These are phyloP conservation scores for Pyrenochaeta sp. DNA, from an alignment of 2,329 filamentous ascomycete species.

Conservation along the genomic window DNA sequence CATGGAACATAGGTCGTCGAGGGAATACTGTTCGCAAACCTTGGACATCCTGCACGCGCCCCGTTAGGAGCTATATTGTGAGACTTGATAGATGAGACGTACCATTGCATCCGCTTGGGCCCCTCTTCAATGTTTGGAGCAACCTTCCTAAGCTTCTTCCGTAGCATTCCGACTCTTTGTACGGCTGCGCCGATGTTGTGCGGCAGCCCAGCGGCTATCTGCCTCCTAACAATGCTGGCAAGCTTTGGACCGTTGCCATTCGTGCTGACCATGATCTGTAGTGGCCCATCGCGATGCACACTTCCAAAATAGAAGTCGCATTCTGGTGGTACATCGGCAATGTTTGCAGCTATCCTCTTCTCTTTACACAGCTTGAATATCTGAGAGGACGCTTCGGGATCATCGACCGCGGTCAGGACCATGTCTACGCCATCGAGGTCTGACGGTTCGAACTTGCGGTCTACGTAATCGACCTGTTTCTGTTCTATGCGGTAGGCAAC, in stretches of 20 bases:
- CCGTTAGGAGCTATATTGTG: slow-evolving; percentile 36
- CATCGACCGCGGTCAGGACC: slow-evolving; percentile 93
- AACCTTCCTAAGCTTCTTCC: slow-evolving; percentile 78
- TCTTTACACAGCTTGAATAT: slow-evolving; percentile 96
- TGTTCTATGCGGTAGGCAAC: slow-evolving; percentile 81
- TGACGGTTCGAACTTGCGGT: slow-evolving; percentile 84
- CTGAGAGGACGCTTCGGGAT: slow-evolving; percentile 85
- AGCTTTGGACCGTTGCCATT: slow-evolving; percentile 95
- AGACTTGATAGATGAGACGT: slow-evolving; percentile 8
- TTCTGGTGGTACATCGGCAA: slow-evolving; percentile 94
- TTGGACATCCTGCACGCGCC: slow-evolving; percentile 76
- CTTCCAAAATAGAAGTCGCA: slow-evolving; percentile 99
- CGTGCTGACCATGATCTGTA: slow-evolving; percentile 99
- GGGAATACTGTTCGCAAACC: slow-evolving; percentile 85
- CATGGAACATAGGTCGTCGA: slow-evolving; percentile 85
- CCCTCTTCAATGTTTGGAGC: slow-evolving; percentile 78
- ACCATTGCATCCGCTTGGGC: slow-evolving; percentile 91
- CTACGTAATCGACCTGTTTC: slow-evolving; percentile 78
- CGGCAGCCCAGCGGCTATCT: slow-evolving; percentile 81
- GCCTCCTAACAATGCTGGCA: slow-evolving; percentile 82
- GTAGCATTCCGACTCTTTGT: slow-evolving; percentile 79
- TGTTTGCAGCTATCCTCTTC: slow-evolving; percentile 85
- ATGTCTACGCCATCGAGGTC: slow-evolving; percentile 85
- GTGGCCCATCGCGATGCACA: slow-evolving; percentile 89
- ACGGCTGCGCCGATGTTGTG: slow-evolving; percentile 85